Evolutionary conservation across 495 filamentous ascomycete species (phyloP).

Genomic region (Penicillium silybi): DNA sequence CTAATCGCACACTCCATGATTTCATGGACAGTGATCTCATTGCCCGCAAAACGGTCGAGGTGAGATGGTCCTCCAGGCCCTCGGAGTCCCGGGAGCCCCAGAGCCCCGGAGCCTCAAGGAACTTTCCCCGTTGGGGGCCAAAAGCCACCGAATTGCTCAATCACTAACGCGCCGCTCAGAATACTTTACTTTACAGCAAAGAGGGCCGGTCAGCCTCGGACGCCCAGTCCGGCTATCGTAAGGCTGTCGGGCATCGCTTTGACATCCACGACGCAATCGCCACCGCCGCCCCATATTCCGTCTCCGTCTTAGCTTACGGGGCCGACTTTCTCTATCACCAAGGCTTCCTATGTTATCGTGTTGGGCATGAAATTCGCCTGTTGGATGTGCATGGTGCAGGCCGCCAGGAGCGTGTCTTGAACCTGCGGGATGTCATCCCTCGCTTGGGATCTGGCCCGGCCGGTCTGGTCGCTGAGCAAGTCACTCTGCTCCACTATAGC

Average conservation of each 20-base stretch:
- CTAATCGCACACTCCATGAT: slow-evolving; percentile 50
- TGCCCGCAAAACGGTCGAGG: slow-evolving; percentile 56
- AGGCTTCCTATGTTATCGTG: slow-evolving; percentile 60
- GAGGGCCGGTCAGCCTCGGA: slow-evolving; percentile 53
- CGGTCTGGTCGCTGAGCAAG: slow-evolving; percentile 32
- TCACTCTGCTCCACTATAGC: slow-evolving; percentile 59
- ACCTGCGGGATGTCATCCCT: slow-evolving; percentile 47
- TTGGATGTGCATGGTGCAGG: slow-evolving; percentile 54
- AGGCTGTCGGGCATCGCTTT: slow-evolving; percentile 55
- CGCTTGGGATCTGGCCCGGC: slow-evolving; percentile 23
- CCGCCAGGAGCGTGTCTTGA: slow-evolving; percentile 54
- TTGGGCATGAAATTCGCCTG: slow-evolving; percentile 55
- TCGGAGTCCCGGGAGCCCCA: not conserved
- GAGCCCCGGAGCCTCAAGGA: not conserved
- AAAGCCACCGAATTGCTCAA: not conserved
- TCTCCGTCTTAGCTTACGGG: slow-evolving; percentile 55
- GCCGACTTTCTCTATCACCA: slow-evolving; percentile 59
- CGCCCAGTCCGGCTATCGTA: slow-evolving; percentile 44
- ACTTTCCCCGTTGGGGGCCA: not conserved
- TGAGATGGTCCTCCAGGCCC: slow-evolving; percentile 21
- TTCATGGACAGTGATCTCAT: slow-evolving; percentile 58
- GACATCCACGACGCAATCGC: slow-evolving; percentile 61
- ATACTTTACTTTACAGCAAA: slow-evolving; percentile 50
- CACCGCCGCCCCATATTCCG: slow-evolving; percentile 58
- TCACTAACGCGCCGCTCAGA: slow-evolving; percentile 34